Evolutionary conservation across 192 early-diverging fungal species (phyloP).

Genomic region (Funneliformis geosporum): DNA sequence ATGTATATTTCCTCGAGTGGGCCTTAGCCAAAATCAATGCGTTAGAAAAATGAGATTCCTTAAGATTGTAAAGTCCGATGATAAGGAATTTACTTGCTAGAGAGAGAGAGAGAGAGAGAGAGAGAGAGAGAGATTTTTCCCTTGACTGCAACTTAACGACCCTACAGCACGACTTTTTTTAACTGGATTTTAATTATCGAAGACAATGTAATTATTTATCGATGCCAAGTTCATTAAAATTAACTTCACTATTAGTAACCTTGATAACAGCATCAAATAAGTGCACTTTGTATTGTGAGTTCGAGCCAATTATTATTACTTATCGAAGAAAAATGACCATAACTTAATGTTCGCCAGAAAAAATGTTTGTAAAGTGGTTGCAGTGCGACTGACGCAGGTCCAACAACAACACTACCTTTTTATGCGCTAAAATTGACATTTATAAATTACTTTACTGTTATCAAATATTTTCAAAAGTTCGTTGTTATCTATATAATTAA

Average conservation of each 20-base stretch:
- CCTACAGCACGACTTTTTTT: not conserved
- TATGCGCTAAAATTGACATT: not conserved
- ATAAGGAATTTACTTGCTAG: too few relatives aligned
- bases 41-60: too few relatives aligned
- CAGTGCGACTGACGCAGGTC: not conserved
- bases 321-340: too few relatives aligned
- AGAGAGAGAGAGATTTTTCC: not conserved
- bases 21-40: not conserved
- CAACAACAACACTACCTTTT: not conserved
- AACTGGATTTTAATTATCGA: not conserved
- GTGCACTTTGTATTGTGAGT: not conserved
- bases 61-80: too few relatives aligned
- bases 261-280: not conserved
- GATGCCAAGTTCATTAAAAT: not conserved
- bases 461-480: too few relatives aligned
- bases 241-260: not conserved
- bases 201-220: not conserved
- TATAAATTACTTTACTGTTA: not conserved
- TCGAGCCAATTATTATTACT: not conserved
- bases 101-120: too few relatives aligned
- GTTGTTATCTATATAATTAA: not conserved
- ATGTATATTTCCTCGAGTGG: slow-evolving; percentile 17
- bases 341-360: not conserved
- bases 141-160: not conserved
- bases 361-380: not conserved